Percentiles rank a stretch among this genome's conserved stretches.
phyloP scores from a whole-genome alignment of 2,329 filamentous ascomycete species.

The Ophiostoma sp. region DNA sequence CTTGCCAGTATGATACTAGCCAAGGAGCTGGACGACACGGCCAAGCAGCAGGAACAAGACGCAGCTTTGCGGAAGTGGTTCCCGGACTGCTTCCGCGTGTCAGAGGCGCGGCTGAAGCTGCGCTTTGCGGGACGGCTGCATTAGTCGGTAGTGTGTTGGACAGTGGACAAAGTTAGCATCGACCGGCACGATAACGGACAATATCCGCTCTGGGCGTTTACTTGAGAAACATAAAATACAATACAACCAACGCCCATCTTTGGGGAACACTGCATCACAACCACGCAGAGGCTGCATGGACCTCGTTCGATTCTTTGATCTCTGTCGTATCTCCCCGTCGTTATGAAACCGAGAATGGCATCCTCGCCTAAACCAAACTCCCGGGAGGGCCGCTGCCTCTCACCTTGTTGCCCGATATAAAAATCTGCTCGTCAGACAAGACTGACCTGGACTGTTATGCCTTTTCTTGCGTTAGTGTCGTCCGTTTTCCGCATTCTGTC shows the following conservation, averaged over 20 bases:
- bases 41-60: constrained; percentile 28
- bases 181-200: neutral
- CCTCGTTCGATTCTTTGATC: neutral
- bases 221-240: neutral
- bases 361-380: neutral
- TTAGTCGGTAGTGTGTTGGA: neutral
- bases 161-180: neutral
- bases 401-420: neutral
- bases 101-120: constrained; percentile 44
- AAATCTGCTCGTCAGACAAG: neutral
- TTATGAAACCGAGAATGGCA: neutral
- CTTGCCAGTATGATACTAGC: constrained; percentile 55
- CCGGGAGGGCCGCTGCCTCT: neutral
- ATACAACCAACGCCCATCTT: neutral
- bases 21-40: neutral
- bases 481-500: neutral
- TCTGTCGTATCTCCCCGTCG: neutral
- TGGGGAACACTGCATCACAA: neutral
- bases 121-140: constrained; percentile 40
- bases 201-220: neutral
- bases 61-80: constrained; percentile 50
- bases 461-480: neutral
- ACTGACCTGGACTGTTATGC: too few species aligned
- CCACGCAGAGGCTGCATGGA: neutral
- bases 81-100: constrained; percentile 52